Percentiles rank a stretch among this genome's conserved stretches.
Conservation (phyloP, 1,139 yeast genomes). For the Zygosaccharomyces sapae region DNA sequence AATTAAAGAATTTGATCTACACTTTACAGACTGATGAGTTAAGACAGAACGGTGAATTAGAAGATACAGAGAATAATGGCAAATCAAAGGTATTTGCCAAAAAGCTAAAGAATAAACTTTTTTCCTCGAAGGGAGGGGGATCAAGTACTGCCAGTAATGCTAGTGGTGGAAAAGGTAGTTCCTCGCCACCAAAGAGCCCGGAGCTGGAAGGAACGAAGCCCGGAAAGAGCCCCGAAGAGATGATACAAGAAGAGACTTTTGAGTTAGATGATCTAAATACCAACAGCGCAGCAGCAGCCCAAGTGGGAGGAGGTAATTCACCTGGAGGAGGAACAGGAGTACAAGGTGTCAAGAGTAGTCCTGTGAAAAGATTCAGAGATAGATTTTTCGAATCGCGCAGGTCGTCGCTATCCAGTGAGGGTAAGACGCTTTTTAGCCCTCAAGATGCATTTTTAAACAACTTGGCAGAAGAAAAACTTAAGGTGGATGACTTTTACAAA, state of each 20-base stretch:
- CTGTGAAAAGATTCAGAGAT: conserved; percentile 15
- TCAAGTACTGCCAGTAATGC: no score
- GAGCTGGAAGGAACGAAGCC: background rate
- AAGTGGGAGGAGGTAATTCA: background rate
- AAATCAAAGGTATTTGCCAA: conserved; percentile 13
- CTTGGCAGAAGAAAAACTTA: conserved; percentile 51
- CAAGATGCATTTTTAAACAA: conserved; percentile 48
- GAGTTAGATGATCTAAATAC: conserved; percentile 26
- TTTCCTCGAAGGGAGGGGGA: conserved; percentile 9
- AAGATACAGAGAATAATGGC: conserved; percentile 12
- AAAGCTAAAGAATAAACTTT: conserved; percentile 20
- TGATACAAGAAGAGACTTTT: conserved; percentile 30
- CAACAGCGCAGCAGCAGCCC: background rate
- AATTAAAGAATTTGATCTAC: conserved; percentile 59
- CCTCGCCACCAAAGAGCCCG: conserved; percentile 9
- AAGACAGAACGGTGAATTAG: conserved; percentile 32
- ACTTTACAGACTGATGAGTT: conserved; percentile 58
- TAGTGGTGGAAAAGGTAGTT: conserved; percentile 2
- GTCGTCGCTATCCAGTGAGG: conserved; percentile 31
- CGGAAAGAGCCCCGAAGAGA: conserved; percentile 10
- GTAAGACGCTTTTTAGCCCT: conserved; percentile 28
- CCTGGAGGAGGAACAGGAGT: background rate
- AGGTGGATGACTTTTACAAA: conserved; percentile 58
- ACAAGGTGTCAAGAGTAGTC: conserved; percentile 7
- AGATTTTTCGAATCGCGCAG: conserved; percentile 24